Evolutionary conservation across 257 asterid species (phyloP), one percentile per base, ranked within the genome.

Genomic region (Nicotiana noctiflora): DNA sequence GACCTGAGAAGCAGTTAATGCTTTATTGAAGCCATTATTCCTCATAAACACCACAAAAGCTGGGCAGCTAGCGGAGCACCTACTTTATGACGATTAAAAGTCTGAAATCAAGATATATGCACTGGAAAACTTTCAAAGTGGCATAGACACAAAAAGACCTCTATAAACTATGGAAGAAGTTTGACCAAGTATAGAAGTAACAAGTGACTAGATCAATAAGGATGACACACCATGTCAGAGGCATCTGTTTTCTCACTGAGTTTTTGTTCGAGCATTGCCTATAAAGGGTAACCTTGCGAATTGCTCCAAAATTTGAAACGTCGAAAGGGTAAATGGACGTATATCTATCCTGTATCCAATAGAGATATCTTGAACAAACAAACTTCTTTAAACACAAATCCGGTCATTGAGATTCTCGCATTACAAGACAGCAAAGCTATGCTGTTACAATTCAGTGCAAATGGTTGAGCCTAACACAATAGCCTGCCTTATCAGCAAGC

Each of bases 1-100:
- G 99, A 95, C 88, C 98, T 95, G 84, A 76, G 66, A 49, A 49
- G 59, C 37, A 77, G 68, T 63, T 70, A 12, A 77, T 76, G 23
- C 49, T 6, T 19, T 37, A 64, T 40, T 8, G 75, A 19, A 40
- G 81, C 21, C 44, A 23, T 40, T 34, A 78, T 63, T 56, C 29
- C 17, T 14, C 75, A 60, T 37, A 72, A 72, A 49, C 78, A 46
- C 40, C 13, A 72, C 40, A 23, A 46, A 72, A 49, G 9, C 78
- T 46, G 40, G 60, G 60, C 60, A 72, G 78, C 61, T 7, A 72
- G 60, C 23, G 40, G 40, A 49, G 40, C 78, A 49, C 61, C 78
- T 46, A 72, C 78, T 72, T 72, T 72, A 14, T 23, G 78, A 49
- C 60, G 40, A 46, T 72, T 12, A 13, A 72, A 70, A 70, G 34